A percentile compares a stretch with the other conserved stretches of the same genome.
These are phyloP conservation scores for Claviceps purpurea DNA, from an alignment of 2,329 filamentous ascomycete genomes.

Conservation along the genomic window DNA sequence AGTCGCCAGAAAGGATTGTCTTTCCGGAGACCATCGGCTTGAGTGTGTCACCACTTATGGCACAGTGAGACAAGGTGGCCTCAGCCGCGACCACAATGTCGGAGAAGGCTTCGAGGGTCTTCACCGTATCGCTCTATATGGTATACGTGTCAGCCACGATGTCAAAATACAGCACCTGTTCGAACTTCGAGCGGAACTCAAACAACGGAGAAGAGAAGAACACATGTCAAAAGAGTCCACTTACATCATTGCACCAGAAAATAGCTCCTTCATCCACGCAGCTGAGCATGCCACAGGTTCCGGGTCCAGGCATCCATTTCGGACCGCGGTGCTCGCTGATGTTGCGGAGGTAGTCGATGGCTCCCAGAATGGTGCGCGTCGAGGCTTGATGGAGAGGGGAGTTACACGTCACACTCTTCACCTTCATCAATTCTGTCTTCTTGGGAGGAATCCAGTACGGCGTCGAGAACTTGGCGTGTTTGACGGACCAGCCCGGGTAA, in stretches of 20 bases:
- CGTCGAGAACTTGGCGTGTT: too few relatives aligned
- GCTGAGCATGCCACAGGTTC: not conserved
- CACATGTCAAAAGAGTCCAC: not conserved
- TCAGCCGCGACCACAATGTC: not conserved
- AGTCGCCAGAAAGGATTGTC: not conserved
- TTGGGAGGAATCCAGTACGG: too few relatives aligned
- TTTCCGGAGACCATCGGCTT: not conserved
- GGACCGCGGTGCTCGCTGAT: too few relatives aligned
- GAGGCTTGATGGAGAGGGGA: too few relatives aligned
- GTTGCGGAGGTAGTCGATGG: too few relatives aligned
- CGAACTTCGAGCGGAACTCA: not conserved
- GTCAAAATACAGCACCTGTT: not conserved
- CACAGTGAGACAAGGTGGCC: not conserved
- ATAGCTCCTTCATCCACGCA: not conserved
- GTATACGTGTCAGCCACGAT: not conserved
- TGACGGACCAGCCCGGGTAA: too few relatives aligned
- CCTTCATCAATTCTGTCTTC: too few relatives aligned
- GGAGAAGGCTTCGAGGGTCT: not conserved
- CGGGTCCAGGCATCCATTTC: not conserved
- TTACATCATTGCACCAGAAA: not conserved
- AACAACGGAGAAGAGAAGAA: not conserved
- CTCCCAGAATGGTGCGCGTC: too few relatives aligned
- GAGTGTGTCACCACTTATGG: not conserved
- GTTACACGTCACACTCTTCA: too few relatives aligned
- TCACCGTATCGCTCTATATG: not conserved